These are phyloP conservation scores for Arabidopsis lyrata DNA, from an alignment of 441 rosid genomes.

Conservation along the genomic window DNA sequence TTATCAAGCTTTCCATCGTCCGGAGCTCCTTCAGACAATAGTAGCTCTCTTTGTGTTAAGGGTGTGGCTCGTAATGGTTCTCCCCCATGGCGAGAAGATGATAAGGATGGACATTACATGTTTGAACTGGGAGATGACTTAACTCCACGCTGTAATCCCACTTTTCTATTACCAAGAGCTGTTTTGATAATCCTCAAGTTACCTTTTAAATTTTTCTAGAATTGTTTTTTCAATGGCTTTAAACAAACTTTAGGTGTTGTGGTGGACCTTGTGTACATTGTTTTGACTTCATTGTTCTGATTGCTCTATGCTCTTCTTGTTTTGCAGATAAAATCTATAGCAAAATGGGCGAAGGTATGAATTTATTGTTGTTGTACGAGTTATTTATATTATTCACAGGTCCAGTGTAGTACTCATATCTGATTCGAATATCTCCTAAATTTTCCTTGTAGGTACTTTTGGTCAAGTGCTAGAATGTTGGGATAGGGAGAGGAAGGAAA, in stretches of 20 bases:
- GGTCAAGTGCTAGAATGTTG: conserved; percentile 92
- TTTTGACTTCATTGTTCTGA: conserved; percentile 11
- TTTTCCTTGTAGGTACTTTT: conserved; percentile 65
- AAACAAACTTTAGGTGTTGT: conserved; percentile 9
- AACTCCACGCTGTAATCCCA: conserved; percentile 87
- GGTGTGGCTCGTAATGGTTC: conserved; percentile 75
- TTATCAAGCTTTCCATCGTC: conserved; percentile 78
- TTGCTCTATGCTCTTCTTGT: not conserved
- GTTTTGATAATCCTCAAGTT: conserved; percentile 32
- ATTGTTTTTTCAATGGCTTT: conserved; percentile 6
- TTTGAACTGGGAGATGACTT: conserved; percentile 95
- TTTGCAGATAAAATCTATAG: conserved; percentile 77
- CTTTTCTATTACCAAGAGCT: conserved; percentile 50
- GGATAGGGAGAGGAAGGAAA: conserved; percentile 83
- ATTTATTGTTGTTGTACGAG: not conserved
- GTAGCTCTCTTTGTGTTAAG: conserved; percentile 63
- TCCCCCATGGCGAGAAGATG: conserved; percentile 94
- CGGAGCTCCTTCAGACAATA: conserved; percentile 70
- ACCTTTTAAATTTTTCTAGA: conserved; percentile 3
- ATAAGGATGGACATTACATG: conserved; percentile 96
- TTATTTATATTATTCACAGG: not conserved
- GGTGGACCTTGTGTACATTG: conserved; percentile 13
- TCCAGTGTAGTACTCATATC: not conserved
- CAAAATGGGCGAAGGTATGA: conserved; percentile 92
- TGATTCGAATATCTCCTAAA: conserved; percentile 2